phyloP scores from a whole-genome alignment of 73 alveolate species.

The Stentor roeselii region DNA sequence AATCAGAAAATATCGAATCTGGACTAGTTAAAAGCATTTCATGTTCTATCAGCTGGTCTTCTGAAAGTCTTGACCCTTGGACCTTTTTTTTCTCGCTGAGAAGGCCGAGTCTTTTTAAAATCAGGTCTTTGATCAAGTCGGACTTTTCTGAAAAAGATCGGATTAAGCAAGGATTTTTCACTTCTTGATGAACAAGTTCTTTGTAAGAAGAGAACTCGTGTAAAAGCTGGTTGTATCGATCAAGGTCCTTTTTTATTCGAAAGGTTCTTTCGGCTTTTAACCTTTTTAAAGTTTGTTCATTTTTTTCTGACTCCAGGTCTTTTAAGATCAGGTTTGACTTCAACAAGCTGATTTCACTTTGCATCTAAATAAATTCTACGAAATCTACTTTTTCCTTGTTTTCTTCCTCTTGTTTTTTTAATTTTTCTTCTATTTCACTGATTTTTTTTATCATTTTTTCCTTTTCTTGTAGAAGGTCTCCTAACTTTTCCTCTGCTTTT shows the following conservation, averaged over 20 bases:
- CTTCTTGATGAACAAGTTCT: background rate
- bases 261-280: background rate
- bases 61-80: background rate
- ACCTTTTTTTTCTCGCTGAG: background rate
- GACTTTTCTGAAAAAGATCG: background rate
- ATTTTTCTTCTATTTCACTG: too few relatives aligned
- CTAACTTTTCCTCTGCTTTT: too few relatives aligned
- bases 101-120: background rate
- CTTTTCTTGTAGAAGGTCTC: too few relatives aligned
- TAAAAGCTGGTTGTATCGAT: background rate
- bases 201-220: background rate
- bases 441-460: too few relatives aligned
- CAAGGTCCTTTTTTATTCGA: slow-evolving; percentile 5
- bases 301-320: background rate
- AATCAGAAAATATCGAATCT: background rate
- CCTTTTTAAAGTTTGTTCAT: background rate
- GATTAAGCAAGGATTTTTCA: too few relatives aligned
- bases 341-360: background rate
- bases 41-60: background rate
- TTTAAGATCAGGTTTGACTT: background rate
- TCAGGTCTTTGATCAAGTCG: background rate
- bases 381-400: background rate
- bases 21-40: background rate
- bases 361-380: background rate
- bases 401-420: too few relatives aligned